Evolutionary conservation across 768 basidiomycete genomes (phyloP).

Genomic region (Lactifluus piperatus): DNA sequence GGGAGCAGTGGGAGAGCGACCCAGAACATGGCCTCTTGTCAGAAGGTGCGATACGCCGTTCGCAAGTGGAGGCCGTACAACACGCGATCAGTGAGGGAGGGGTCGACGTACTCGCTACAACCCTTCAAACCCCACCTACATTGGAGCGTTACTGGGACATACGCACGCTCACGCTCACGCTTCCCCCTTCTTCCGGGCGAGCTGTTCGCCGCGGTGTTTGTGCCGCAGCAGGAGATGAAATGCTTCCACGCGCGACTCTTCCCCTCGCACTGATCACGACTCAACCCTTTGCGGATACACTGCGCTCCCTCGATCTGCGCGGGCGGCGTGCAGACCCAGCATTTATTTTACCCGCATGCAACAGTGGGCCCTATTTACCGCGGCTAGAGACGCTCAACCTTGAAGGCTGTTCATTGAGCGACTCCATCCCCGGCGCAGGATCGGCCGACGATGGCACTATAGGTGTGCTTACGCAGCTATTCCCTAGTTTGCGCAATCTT

Average conservation of each 20-base stretch:
- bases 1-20: constrained; percentile 76
- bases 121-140: not conserved
- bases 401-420: constrained; percentile 63
- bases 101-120: constrained; percentile 18
- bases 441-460: constrained; percentile 48
- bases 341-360: constrained; percentile 41
- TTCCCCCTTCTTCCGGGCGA: constrained; percentile 14
- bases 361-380: constrained; percentile 42
- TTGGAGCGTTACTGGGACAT: constrained; percentile 17
- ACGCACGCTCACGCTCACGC: constrained; percentile 7
- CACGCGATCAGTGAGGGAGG: not conserved
- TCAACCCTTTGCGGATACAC: constrained; percentile 18
- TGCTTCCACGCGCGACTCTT: constrained; percentile 14
- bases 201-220: not conserved
- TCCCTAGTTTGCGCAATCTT: constrained; percentile 60
- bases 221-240: not conserved
- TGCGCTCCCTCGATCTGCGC: constrained; percentile 43
- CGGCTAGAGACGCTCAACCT: constrained; percentile 64
- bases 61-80: constrained; percentile 44
- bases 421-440: constrained; percentile 39
- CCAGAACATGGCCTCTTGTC: constrained; percentile 67
- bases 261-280: constrained; percentile 15
- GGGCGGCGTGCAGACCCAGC: constrained; percentile 62
- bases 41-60: constrained; percentile 62
- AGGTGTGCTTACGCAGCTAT: constrained; percentile 50